Base-by-base conservation (phyloP, 192 early-diverging fungal species). In the Umbelopsis sp. region DNA sequence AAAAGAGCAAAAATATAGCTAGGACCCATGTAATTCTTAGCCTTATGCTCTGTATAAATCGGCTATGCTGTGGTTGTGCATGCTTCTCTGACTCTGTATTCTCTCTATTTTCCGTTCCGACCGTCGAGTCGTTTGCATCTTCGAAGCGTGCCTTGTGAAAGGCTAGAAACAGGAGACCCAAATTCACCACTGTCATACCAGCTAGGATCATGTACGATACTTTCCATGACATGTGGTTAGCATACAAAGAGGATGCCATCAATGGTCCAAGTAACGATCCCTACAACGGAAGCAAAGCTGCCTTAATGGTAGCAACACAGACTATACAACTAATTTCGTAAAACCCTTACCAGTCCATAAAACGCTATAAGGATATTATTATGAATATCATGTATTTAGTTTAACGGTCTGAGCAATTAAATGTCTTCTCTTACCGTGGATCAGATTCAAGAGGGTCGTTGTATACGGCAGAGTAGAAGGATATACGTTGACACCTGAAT, bases 381-480 rank as follows among this genome's bases (percentile, higher is more conserved):
- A n/a, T n/a, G n/a, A n/a, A n/a, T n/a, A n/a, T n/a, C n/a, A n/a
- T n/a, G n/a, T n/a, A n/a, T n/a, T n/a, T n/a, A n/a, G n/a, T n/a
- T n/a, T n/a, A n/a, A n/a, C n/a, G n/a, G n/a, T n/a, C n/a, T n/a
- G n/a, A n/a, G n/a, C n/a, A n/a, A n/a, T n/a, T n/a, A n/a, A n/a
- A n/a, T n/a, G n/a, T n/a, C n/a, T n/a, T n/a, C n/a, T n/a, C 36
- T 65, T 80, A 80, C 79, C 79, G 59, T 80, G 79, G 4, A 76
- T 45, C 14, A 76, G 65, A 51, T 80, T 80, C 20, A 80, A 44
- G 25, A 69, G 44, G n/a, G 71, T 36, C 0, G 79, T 80, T 22
- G 74, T 71, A 36, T 76, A 59, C n/a, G 79, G 79, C 53, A 76
- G 11, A 20, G 53, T 76, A 34, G 79, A 71, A 20, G 43, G 38